These are phyloP conservation scores for Anisodus acutangulus DNA, from an alignment of 257 asterid genomes.

Conservation along the genomic window DNA sequence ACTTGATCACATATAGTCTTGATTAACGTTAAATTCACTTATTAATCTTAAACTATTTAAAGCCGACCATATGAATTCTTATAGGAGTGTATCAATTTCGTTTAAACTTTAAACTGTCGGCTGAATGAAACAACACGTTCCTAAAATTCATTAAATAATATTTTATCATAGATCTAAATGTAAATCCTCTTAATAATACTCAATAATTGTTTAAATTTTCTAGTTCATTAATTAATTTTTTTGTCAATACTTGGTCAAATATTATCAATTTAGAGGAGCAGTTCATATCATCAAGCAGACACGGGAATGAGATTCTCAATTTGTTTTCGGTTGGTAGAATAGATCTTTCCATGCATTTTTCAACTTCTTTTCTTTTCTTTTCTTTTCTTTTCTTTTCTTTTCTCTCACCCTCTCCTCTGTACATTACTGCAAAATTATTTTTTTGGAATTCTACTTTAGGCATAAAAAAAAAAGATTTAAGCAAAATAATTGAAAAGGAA, in stretches of 20 bases:
- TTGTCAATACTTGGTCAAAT: not conserved
- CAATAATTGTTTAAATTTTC: not conserved
- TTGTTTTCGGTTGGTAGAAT: not conserved
- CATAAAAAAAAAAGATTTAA: not conserved
- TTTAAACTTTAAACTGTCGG: too few species aligned
- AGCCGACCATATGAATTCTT: too few species aligned
- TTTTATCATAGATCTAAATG: not conserved
- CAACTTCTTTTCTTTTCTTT: not conserved
- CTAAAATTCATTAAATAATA: not conserved
- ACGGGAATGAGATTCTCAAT: not conserved
- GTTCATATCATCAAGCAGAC: not conserved
- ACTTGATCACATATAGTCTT: too few species aligned
- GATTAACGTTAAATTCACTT: too few species aligned
- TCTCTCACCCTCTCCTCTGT: constrained; percentile 41
- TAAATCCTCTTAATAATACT: not conserved
- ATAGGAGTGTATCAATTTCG: too few species aligned
- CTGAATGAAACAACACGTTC: not conserved
- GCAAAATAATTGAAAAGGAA: not conserved
- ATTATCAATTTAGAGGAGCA: not conserved
- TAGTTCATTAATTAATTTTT: too few species aligned
- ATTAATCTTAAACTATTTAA: too few species aligned
- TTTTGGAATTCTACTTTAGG: constrained; percentile 33
- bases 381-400: not conserved
- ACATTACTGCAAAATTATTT: constrained; percentile 58
- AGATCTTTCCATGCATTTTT: not conserved